phyloP scores from a whole-genome alignment of 345 rosid genomes.

The Atalantia buxifolia region DNA sequence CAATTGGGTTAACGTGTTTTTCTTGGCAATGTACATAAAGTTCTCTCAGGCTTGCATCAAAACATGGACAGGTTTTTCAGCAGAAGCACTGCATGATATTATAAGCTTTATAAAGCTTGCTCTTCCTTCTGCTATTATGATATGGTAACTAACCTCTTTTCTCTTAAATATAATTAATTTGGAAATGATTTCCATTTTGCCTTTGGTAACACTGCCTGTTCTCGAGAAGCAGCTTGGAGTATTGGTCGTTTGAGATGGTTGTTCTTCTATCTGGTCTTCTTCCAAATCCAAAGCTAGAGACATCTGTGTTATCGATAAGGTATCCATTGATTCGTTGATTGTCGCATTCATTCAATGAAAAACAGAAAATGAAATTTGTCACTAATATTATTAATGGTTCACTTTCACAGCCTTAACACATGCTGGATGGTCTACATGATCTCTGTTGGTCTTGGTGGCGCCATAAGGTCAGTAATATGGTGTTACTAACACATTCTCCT shows the following conservation, averaged over 20 bases:
- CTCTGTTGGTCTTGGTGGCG: conserved; percentile 65
- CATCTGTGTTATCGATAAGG: conserved; percentile 47
- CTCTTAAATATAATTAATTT: too few relatives aligned
- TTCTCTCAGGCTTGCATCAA: conserved; percentile 30
- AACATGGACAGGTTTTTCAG: conserved; percentile 51
- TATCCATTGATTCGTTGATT: background rate
- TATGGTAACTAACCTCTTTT: conserved; percentile 31
- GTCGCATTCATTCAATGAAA: background rate
- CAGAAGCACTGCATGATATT: conserved; percentile 36
- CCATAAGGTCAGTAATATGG: conserved; percentile 43
- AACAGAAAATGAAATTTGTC: background rate
- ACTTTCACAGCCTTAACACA: conserved; percentile 54
- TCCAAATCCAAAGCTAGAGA: conserved; percentile 44
- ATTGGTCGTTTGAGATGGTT: conserved; percentile 45
- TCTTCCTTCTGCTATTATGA: conserved; percentile 55
- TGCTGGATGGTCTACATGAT: conserved; percentile 65
- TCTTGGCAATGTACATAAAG: conserved; percentile 34
- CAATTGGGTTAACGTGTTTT: conserved; percentile 39
- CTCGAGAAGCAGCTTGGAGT: conserved; percentile 31
- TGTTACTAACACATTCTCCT: background rate
- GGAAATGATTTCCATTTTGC: background rate
- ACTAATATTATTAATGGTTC: background rate
- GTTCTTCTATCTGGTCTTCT: conserved; percentile 43
- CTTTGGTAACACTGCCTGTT: background rate
- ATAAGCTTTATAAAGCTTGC: conserved; percentile 47